phyloP scores from a whole-genome alignment of 1,284 basidiomycete species.

The Fomitiporia mediterranea region DNA sequence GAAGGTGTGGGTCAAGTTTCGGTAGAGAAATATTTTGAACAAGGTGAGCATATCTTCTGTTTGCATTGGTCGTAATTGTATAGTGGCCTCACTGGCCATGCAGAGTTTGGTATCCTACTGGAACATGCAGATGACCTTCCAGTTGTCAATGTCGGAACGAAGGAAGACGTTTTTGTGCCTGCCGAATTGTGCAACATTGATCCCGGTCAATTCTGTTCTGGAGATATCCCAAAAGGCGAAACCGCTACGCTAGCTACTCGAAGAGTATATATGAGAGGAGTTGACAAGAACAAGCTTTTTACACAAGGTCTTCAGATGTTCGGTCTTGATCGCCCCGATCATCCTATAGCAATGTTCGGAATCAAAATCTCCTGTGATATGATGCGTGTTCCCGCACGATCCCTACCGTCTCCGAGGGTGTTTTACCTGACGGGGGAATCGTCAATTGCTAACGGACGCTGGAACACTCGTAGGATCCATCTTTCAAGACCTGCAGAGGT shows the following conservation, averaged over 20 bases:
- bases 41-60: slow-evolving; percentile 30
- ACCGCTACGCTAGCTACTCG: neutral
- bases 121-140: slow-evolving; percentile 48
- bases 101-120: slow-evolving; percentile 55
- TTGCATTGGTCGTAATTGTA: neutral
- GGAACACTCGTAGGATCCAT: slow-evolving; percentile 56
- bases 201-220: slow-evolving; percentile 48
- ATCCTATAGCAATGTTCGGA: slow-evolving; percentile 45
- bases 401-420: slow-evolving; percentile 52
- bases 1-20: slow-evolving; percentile 48
- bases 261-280: neutral
- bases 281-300: slow-evolving; percentile 47
- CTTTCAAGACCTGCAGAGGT: slow-evolving; percentile 4
- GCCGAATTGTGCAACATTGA: slow-evolving; percentile 65
- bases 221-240: slow-evolving; percentile 48
- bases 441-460: slow-evolving; percentile 44
- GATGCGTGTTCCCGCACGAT: slow-evolving; percentile 55
- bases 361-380: slow-evolving; percentile 51
- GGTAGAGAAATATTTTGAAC: slow-evolving; percentile 57
- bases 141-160: slow-evolving; percentile 50
- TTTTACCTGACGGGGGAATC: slow-evolving; percentile 44
- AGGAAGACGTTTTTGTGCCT: slow-evolving; percentile 46
- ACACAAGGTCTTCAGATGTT: slow-evolving; percentile 50
- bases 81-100: neutral
- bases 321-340: slow-evolving; percentile 39